Percentiles rank a stretch among this genome's conserved stretches.
Conservation (phyloP, 331 rosid genomes). For the Pyrus hybrid region DNA sequence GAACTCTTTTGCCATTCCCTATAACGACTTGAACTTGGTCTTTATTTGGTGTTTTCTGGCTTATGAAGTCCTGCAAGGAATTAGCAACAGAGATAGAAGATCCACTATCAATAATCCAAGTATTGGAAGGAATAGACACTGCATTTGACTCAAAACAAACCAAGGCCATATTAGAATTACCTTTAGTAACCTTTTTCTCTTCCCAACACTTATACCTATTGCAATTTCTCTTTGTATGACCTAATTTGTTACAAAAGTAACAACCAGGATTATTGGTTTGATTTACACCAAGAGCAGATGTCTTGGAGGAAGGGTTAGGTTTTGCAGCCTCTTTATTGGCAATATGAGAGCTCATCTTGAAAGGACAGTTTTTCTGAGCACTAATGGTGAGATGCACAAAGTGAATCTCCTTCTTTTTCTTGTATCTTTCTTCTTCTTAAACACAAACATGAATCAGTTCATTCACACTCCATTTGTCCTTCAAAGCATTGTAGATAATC, state of each 20-base stretch:
- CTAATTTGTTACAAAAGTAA: neutral
- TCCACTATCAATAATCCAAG: neutral
- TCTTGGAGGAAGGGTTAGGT: neutral
- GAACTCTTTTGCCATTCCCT: neutral
- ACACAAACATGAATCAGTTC: neutral
- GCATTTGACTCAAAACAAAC: neutral
- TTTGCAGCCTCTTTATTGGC: neutral
- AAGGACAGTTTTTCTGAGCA: rapidly evolving
- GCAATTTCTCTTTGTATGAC: neutral
- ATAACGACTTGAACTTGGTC: neutral
- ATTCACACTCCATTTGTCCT: neutral
- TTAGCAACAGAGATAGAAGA: neutral
- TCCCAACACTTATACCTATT: neutral
- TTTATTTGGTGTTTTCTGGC: neutral
- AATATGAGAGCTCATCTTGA: neutral
- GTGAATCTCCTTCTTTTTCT: neutral
- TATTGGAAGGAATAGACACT: neutral
- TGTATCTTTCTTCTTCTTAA: neutral
- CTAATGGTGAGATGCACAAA: neutral
- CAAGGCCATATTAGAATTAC: neutral
- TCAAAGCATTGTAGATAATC: neutral
- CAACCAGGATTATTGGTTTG: neutral
- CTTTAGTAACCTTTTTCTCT: neutral
- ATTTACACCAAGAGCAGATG: neutral
- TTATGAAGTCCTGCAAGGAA: neutral